These are phyloP conservation scores for Pugionium cornutum DNA, from an alignment of 345 rosid genomes.

Conservation along the genomic window DNA sequence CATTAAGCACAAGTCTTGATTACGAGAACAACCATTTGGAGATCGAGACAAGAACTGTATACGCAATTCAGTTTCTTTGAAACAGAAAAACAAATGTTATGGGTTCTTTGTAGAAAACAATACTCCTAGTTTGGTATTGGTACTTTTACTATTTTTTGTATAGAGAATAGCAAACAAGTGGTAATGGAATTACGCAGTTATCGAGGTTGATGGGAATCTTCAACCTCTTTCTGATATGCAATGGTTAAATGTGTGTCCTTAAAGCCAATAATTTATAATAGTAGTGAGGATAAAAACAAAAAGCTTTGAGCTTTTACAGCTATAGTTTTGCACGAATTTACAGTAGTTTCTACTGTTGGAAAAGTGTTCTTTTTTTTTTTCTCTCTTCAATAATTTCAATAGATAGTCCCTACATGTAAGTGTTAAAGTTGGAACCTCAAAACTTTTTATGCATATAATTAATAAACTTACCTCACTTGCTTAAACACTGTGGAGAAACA, in stretches of 20 bases:
- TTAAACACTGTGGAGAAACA: conserved; percentile 12
- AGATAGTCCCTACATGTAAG: conserved; percentile 41
- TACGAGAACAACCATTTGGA: too few species aligned
- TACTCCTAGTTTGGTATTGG: too few species aligned
- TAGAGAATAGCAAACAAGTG: conserved; percentile 21
- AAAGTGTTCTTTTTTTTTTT: conserved; percentile 26
- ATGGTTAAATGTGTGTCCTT: conserved; percentile 21
- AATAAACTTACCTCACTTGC: conserved; percentile 6
- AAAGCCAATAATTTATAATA: conserved; percentile 35
- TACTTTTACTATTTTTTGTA: neutral
- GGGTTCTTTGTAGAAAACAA: too few species aligned
- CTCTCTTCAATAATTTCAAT: conserved; percentile 33
- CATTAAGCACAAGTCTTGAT: too few species aligned
- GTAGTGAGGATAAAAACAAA: conserved; percentile 29
- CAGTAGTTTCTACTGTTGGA: conserved; percentile 34
- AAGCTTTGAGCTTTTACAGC: conserved; percentile 33
- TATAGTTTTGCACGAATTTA: conserved; percentile 37
- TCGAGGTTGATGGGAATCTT: conserved; percentile 43
- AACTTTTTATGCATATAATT: conserved; percentile 13
- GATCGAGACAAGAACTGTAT: too few species aligned
- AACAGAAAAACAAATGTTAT: too few species aligned
- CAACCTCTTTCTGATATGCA: conserved; percentile 30
- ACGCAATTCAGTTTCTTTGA: too few species aligned
- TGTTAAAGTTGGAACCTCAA: conserved; percentile 32
- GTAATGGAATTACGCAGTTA: conserved; percentile 30